Evolutionary conservation across 306 rosid genomes (phyloP).

Genomic region (Dryas alaskensis): DNA sequence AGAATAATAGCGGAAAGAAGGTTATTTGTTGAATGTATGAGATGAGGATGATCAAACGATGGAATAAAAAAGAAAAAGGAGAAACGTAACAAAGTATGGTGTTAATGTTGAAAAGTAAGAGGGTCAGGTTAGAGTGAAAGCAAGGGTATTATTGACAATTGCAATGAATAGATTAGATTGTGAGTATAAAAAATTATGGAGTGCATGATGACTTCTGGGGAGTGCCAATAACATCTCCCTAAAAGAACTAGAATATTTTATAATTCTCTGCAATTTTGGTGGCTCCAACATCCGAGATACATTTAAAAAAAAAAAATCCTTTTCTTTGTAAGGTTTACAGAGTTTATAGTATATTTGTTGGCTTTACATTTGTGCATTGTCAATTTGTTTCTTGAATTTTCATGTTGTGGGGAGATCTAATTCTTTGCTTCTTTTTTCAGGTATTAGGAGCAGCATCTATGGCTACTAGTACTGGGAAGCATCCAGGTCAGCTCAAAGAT

Average conservation of each 20-base stretch:
- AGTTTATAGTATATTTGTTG: background rate
- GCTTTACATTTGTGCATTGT: background rate
- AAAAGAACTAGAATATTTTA: background rate
- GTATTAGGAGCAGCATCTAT: slow-evolving; percentile 94
- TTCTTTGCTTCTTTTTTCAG: slow-evolving; percentile 28
- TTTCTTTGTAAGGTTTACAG: background rate
- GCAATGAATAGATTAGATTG: too few relatives aligned
- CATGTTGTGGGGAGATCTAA: background rate
- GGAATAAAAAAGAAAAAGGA: too few relatives aligned
- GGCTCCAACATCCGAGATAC: background rate
- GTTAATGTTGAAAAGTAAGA: too few relatives aligned
- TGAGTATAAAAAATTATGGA: too few relatives aligned
- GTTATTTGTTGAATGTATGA: too few relatives aligned
- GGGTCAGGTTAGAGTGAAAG: too few relatives aligned
- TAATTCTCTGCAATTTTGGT: background rate
- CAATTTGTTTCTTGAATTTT: background rate
- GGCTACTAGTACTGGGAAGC: slow-evolving; percentile 64
- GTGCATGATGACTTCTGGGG: too few relatives aligned
- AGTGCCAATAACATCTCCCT: too few relatives aligned
- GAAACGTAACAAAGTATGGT: too few relatives aligned
- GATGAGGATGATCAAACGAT: too few relatives aligned
- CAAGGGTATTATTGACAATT: too few relatives aligned
- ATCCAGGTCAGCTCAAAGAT: slow-evolving; percentile 94
- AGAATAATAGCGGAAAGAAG: too few relatives aligned
- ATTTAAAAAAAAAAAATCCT: background rate